Evolutionary conservation across 108 stramenopile genomes (phyloP).

Genomic region (Mediolabrus comicus): DNA sequence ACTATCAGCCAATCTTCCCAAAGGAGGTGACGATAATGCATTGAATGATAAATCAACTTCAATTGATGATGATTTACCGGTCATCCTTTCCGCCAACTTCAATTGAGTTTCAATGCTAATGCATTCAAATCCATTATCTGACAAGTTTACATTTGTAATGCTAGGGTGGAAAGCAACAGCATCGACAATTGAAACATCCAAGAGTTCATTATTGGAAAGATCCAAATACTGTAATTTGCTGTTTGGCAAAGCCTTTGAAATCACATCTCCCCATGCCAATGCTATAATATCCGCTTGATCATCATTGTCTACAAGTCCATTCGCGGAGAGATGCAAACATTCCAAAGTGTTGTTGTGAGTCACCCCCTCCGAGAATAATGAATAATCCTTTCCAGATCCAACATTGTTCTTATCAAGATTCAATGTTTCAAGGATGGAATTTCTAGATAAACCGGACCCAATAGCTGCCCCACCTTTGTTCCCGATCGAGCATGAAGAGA

Average conservation of each 20-base stretch:
- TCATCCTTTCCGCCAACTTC: not conserved
- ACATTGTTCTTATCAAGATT: slow-evolving; percentile 11
- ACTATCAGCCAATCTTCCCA: slow-evolving; percentile 11
- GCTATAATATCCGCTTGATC: not conserved
- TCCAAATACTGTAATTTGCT: slow-evolving; percentile 2
- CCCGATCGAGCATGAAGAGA: slow-evolving; percentile 14
- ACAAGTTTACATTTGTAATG: slow-evolving; percentile 4
- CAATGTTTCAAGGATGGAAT: slow-evolving; percentile 1
- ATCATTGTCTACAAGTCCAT: not conserved
- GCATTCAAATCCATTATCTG: slow-evolving; percentile 16
- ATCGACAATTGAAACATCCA: slow-evolving; percentile 9
- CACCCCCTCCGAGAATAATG: slow-evolving; percentile 1
- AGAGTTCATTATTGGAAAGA: slow-evolving; percentile 12
- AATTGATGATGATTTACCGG: too few species aligned
- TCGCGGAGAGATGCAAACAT: slow-evolving; percentile 1
- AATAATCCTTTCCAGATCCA: not conserved
- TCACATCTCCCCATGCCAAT: not conserved
- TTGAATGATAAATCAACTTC: slow-evolving; percentile 13
- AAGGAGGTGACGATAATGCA: slow-evolving; percentile 15
- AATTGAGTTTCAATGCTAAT: slow-evolving; percentile 21
- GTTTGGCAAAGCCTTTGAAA: slow-evolving; percentile 3
- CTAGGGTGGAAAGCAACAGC: slow-evolving; percentile 1
- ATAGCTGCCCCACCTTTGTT: slow-evolving; percentile 6
- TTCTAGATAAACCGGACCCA: not conserved
- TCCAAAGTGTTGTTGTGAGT: not conserved